Evolutionary conservation across 2,329 filamentous ascomycete species (phyloP), one percentile per base, ranked within the genome.

Genomic region (Botrytis fabae): DNA sequence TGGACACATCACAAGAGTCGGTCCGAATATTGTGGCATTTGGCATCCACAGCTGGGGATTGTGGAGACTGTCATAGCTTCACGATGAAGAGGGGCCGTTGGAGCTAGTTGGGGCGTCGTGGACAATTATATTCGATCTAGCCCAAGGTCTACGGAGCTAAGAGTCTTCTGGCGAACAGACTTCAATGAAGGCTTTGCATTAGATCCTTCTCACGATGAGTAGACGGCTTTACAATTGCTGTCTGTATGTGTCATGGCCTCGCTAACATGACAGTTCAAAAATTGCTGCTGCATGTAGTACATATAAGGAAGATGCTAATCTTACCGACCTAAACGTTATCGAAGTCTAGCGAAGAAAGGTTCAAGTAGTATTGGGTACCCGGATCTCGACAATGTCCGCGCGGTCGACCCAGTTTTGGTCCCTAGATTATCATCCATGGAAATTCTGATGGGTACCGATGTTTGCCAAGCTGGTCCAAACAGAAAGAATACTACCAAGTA

Each of bases 1-100:
- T 66, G 25, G 32, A 66, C 32, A 38, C 35, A 51, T 51, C 32
- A 28, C 10, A 25, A 54, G 32, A 57, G 4, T 68, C 25, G 48
- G 48, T 10, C 46, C 64, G 48, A 51, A 54, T 42, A 48, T 9
- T 57, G 64, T 68, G 46, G 14, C 35, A 68, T 42, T 42, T 48
- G 28, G 10, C 42, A 65, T 25, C 20, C 62, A 25, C 20, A 65
- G 22, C 62, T 18, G 42, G 20, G 42, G 28, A 48, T 68, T 54
- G 48, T 57, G 62, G 42, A 22, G 28, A n/a, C 54, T 28, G 64
- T 57, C 64, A 68, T 68, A 68, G 64, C 64, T 54, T 28, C 16
- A 42, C 35, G n/a, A 28, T 28, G 20, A 66, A n/a, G 32, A 25
- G 14, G 64, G 46, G 28, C 28, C 28, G 25, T 51, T 46, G 63